Conservation (phyloP, 768 basidiomycete genomes). For the Lentinula aciculospora region DNA sequence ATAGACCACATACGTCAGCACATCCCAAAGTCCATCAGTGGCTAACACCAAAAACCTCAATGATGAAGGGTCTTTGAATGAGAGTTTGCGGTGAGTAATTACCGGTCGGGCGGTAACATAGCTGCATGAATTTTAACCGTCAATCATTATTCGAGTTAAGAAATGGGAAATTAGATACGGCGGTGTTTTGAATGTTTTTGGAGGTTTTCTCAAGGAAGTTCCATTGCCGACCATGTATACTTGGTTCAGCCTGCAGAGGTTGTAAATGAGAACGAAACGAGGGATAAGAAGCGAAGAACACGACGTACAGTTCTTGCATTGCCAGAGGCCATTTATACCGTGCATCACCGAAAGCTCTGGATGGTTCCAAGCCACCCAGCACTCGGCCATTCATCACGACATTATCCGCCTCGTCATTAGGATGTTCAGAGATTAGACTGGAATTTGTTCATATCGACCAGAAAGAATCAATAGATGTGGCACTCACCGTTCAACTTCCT, state of each 20-base stretch:
- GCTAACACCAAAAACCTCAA: slow-evolving; percentile 83
- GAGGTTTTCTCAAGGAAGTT: slow-evolving; percentile 52
- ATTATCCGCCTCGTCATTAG: slow-evolving; percentile 60
- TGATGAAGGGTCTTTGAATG: slow-evolving; percentile 34
- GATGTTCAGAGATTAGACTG: slow-evolving; percentile 82
- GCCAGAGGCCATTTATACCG: slow-evolving; percentile 82
- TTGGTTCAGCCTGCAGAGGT: slow-evolving; percentile 43
- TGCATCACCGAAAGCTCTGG: slow-evolving; percentile 84
- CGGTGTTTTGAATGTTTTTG: slow-evolving; percentile 70
- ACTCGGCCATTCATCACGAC: slow-evolving; percentile 81
- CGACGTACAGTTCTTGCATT: slow-evolving; percentile 62
- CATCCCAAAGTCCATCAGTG: slow-evolving; percentile 81
- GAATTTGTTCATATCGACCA: neutral
- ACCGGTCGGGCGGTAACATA: slow-evolving; percentile 77
- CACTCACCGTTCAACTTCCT: slow-evolving; percentile 73
- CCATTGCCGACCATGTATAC: slow-evolving; percentile 65
- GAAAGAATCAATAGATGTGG: neutral
- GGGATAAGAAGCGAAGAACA: neutral
- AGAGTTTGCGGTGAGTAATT: slow-evolving; percentile 69
- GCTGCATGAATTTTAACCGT: neutral
- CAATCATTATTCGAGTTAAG: neutral
- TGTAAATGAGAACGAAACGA: neutral
- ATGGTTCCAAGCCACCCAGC: slow-evolving; percentile 83
- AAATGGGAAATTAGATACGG: slow-evolving; percentile 46
- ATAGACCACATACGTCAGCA: slow-evolving; percentile 37